Evolutionary conservation across 75 land plant genomes (phyloP), one percentile per base, ranked within the genome.

Genomic region (Pinus albicaulis): DNA sequence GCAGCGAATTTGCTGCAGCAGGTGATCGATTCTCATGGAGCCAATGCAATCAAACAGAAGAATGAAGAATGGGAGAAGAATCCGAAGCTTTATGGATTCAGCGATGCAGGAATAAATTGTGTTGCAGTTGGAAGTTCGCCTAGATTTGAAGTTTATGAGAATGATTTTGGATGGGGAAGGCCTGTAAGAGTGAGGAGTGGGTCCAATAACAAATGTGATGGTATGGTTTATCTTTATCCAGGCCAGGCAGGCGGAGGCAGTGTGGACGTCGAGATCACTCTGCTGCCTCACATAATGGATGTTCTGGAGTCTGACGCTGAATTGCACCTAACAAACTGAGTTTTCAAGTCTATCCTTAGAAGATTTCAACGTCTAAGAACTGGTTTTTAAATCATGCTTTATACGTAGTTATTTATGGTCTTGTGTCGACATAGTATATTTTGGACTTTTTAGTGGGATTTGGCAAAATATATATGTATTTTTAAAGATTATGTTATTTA

Each of bases 81-180:
- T 31, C 31, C 31, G 31, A 31, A 31, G 31, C 31, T 31, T 31
- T 31, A 31, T 31, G 31, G 31, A 31, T 31, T 15, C 44, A 65
- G 8, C 59, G 90, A 89, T 59, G 92, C 90, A 48, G 89, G 85
- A 23, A 72, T 74, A 34, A 89, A 90, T 82, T 85, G 87, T 74
- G 82, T 86, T 56, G 88, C 84, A 13, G 88, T 88, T 13, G 89
- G 92, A 22, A 92, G 94, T 79, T 92, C 94, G 56, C 94, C 92
- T 71, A 81, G 88, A 79, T 92, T 92, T 72, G 77, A 80, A 31
- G 31, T 28, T 0, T 28, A 28, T 28, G 31, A 31, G 31, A 31
- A 31, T 31, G 31, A 31, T 31, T 31, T 31, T 31, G 31, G 31
- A 31, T 31, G 31, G 31, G 31, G 31, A 31, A 31, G 2, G 31